Evolutionary conservation across 495 filamentous ascomycete genomes (phyloP).

Genomic region (Xylaria bambusicola): DNA sequence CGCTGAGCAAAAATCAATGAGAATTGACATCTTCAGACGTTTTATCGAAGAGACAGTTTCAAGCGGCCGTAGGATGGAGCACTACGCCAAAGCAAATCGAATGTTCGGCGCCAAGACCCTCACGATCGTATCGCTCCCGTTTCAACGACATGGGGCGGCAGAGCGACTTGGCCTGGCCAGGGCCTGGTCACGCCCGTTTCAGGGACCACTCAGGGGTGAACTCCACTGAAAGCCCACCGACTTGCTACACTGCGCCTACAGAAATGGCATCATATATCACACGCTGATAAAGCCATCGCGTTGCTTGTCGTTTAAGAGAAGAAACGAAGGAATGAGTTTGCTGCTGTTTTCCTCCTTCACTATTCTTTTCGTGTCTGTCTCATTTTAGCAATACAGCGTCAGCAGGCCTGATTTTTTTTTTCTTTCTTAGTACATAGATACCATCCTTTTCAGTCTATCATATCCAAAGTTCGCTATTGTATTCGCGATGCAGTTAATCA

Average conservation of each 20-base stretch:
- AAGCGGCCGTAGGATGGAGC: not conserved
- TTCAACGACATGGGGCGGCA: conserved; percentile 14
- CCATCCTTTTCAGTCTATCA: conserved; percentile 14
- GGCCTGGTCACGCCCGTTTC: conserved; percentile 5
- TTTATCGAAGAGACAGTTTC: conserved; percentile 2
- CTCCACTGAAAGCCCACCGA: conserved; percentile 18
- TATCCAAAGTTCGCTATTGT: conserved; percentile 9
- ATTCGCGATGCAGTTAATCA: conserved; percentile 29
- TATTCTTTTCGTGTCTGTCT: not conserved
- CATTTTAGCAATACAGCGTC: conserved; percentile 8
- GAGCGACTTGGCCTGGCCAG: conserved; percentile 3
- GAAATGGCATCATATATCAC: conserved; percentile 3
- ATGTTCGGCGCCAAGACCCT: conserved; percentile 11
- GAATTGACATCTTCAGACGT: not conserved
- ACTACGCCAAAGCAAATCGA: not conserved
- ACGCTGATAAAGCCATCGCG: not conserved
- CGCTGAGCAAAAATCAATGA: not conserved
- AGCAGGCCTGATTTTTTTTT: conserved; percentile 29
- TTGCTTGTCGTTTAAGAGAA: conserved; percentile 3
- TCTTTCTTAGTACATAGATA: conserved; percentile 12
- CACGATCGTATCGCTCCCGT: not conserved
- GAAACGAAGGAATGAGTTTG: not conserved
- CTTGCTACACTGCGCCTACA: conserved; percentile 15
- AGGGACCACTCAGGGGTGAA: not conserved
- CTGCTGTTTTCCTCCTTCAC: not conserved